Percentiles rank a stretch among this genome's conserved stretches.
phyloP scores from a whole-genome alignment of 2,329 filamentous ascomycete genomes.

The Hypoxylon sp. region DNA sequence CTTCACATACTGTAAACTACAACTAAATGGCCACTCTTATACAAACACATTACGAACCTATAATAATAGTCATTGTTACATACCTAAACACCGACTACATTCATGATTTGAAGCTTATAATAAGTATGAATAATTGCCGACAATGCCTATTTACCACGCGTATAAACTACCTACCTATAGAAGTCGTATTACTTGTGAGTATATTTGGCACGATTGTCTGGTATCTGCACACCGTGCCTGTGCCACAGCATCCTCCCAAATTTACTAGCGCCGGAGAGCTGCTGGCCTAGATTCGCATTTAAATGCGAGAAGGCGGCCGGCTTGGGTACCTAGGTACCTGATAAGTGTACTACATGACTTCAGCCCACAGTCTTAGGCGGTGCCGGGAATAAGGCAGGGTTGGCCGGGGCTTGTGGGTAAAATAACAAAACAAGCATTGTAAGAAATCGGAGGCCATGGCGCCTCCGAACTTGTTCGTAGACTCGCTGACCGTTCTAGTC shows the following conservation, averaged over 20 bases:
- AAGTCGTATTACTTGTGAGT: constrained; percentile 4
- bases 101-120: background rate
- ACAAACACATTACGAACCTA: background rate
- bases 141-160: background rate
- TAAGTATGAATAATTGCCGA: background rate
- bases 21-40: background rate
- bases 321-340: constrained; percentile 3
- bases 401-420: constrained; percentile 23
- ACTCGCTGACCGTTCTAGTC: constrained; percentile 8
- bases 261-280: constrained; percentile 22
- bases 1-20: background rate
- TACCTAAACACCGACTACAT: background rate
- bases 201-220: constrained; percentile 9
- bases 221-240: constrained; percentile 26
- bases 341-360: constrained; percentile 12
- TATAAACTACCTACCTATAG: background rate
- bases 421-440: constrained; percentile 18
- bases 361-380: constrained; percentile 6
- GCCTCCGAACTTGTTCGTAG: constrained; percentile 11
- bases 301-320: constrained; percentile 33
- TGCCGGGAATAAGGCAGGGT: constrained; percentile 4
- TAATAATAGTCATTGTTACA: background rate
- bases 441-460: constrained; percentile 1
- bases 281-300: constrained; percentile 34
- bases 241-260: constrained; percentile 22